Conservation (phyloP, 83 land plant species). For the Thuja plicata region DNA sequence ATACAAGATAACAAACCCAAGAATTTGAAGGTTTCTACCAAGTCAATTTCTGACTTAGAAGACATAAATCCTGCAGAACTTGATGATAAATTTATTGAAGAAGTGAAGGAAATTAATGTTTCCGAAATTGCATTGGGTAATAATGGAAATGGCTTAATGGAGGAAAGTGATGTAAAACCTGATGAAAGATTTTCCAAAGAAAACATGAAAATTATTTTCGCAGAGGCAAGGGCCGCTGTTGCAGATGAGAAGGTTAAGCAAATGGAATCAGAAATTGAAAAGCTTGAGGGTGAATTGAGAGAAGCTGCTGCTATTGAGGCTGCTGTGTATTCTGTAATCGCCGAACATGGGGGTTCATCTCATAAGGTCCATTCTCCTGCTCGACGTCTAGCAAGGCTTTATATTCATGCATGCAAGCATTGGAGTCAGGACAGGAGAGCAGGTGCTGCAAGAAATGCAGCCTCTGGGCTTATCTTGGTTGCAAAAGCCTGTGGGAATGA, state of each 20-base stretch:
- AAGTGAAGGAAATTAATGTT: conserved; percentile 40
- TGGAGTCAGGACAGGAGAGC: conserved; percentile 62
- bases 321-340: conserved; percentile 70
- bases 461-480: conserved; percentile 73
- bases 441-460: conserved; percentile 68
- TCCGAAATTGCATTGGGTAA: conserved; percentile 12
- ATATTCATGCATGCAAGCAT: conserved; percentile 67
- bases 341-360: conserved; percentile 91
- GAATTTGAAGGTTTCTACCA: conserved; percentile 23
- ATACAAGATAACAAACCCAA: conserved; percentile 18
- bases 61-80: conserved; percentile 23
- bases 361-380: conserved; percentile 94
- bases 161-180: conserved; percentile 5
- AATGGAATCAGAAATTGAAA: conserved; percentile 56
- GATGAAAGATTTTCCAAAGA: conserved; percentile 27
- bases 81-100: conserved; percentile 40
- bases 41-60: conserved; percentile 40
- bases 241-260: conserved; percentile 44
- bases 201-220: conserved; percentile 16
- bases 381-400: conserved; percentile 89
- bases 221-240: conserved; percentile 34
- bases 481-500: conserved; percentile 97
- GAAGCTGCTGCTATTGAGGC: conserved; percentile 90
- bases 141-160: background rate
- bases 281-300: conserved; percentile 76